Evolutionary conservation across 192 early-diverging fungal species (phyloP), one percentile per base, ranked within the genome.

Genomic region (Backusella westeae): DNA sequence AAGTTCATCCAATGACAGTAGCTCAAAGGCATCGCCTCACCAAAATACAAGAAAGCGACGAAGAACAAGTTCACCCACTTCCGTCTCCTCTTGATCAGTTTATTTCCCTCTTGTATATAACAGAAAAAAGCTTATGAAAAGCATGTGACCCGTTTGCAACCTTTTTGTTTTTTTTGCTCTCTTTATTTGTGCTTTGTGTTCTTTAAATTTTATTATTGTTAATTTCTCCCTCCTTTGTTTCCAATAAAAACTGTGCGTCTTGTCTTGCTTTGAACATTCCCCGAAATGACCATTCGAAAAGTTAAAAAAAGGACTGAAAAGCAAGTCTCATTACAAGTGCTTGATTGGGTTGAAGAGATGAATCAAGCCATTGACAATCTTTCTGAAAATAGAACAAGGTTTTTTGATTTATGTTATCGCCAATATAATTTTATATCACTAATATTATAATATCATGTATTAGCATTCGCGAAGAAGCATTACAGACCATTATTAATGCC

Each of bases 391-490:
- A 78, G 86, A 59, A 76, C 85, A 41, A 89, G 88, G 88, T 87
- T 49, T 44, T 44, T 44, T 17, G 17, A n/a, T 44, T 15, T 23
- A 17, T 4, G 10, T 15, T 44, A 44, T 15, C 42, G 38, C 9
- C 38, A 38, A 38, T 9, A 38, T 38, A 15, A 15, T 44, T 44
- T 15, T 12, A 44, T 44, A 44, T 44, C 14, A 15, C 15, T 44
- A 44, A 44, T 44, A 49, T 49, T 0, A 49, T 44, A 4, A 17
- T 44, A 44, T 4, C 12, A 44, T 17, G 0, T 19, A 19, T 6
- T 49, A 91, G 90, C 52, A 83, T 83, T 9, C 78, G 92, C 12
- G 89, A 91, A 77, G 85, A 86, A 66, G 85, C 86, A 3, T 77
- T 93, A 39, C 41, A 79, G 6, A 83, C 74, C 19, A 76, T 90